Evolutionary conservation across 2,329 filamentous ascomycete species (phyloP), one percentile per base, ranked within the genome.

Genomic region (Fusarium bactridioides): DNA sequence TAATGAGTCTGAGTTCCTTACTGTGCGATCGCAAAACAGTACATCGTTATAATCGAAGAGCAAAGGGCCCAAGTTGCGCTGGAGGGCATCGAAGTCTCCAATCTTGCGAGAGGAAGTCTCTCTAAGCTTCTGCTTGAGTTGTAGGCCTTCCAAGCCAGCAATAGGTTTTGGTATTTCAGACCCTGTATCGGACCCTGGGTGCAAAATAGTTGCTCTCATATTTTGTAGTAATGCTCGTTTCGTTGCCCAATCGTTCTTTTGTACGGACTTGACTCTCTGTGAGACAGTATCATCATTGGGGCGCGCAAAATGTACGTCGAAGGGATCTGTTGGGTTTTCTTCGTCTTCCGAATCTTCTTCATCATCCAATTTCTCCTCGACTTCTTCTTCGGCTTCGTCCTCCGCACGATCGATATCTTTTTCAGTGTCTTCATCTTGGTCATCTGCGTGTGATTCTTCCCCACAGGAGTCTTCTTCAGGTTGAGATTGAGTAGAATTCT

Each of bases 31-130:
- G 62, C 92, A 93, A 77, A 93, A 93, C 3, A 98, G 82, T 3
- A 97, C 76, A 78, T 98, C 95, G 61, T 90, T 88, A 78, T 98
- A 97, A 74, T 90, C 90, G 80, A 97, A 97, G 2, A 97, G 84
- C 15, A 92, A 85, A 1, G 92, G 89, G 5, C 92, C 90, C 41
- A 98, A 77, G 4, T 87, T 85, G 74, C 91, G 88, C 77, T 94
- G 90, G 2, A 91, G 80, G 1, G 85, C 81, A 61, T 89, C 86
- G 64, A 97, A 90, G 7, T 83, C 82, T 7, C 87, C 81, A 50
- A 89, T 82, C 74, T 89, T 84, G 56, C 88, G 86, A 23, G 80
- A 79, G 29, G 89, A 86, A 15, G 85, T 82, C 61, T 88, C 85
- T 27, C 84, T 83, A 31, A 97, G 83, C 76, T 91, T 92, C 70